A percentile compares a stretch with the other conserved stretches of the same genome.
Conservation (phyloP, 306 rosid genomes). For the Purshia tridentata region DNA sequence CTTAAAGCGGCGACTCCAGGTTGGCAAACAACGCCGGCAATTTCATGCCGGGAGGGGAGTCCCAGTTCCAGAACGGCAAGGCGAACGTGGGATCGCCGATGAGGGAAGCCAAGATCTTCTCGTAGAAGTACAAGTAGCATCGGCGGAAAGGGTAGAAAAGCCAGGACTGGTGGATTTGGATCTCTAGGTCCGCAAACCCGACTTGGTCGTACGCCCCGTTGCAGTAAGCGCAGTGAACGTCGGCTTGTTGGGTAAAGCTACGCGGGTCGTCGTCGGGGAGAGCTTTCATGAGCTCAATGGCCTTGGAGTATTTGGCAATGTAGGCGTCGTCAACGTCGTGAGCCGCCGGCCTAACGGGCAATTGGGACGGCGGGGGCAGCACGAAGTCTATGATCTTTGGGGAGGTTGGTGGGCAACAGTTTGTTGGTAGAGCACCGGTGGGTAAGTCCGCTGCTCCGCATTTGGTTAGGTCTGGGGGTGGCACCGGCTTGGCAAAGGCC, state of each 20-base stretch:
- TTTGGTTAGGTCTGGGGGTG: constrained; percentile 37
- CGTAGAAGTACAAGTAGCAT: constrained; percentile 66
- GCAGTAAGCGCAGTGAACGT: constrained; percentile 80
- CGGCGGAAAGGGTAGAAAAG: constrained; percentile 83
- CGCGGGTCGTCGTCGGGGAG: constrained; percentile 65
- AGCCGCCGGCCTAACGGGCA: constrained; percentile 58
- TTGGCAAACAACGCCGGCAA: constrained; percentile 51
- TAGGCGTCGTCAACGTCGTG: constrained; percentile 45
- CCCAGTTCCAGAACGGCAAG: constrained; percentile 81
- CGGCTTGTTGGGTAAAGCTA: constrained; percentile 64
- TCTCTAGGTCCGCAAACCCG: constrained; percentile 58
- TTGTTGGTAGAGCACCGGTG: constrained; percentile 19
- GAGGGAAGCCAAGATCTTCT: constrained; percentile 61
- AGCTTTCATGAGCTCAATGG: constrained; percentile 55
- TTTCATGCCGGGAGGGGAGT: constrained; percentile 59
- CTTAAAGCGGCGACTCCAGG: constrained; percentile 48
- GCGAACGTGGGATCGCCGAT: constrained; percentile 65
- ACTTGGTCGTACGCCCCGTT: constrained; percentile 67
- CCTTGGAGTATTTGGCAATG: constrained; percentile 52
- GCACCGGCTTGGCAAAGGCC: constrained; percentile 53
- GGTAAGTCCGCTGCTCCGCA: constrained; percentile 63
- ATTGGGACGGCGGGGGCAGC: constrained; percentile 14
- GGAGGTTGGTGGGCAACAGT: constrained; percentile 70
- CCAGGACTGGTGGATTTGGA: constrained; percentile 74
- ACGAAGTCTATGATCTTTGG: constrained; percentile 44